Conservation (phyloP, 257 asterid genomes). For the Penstemon barbatus region DNA sequence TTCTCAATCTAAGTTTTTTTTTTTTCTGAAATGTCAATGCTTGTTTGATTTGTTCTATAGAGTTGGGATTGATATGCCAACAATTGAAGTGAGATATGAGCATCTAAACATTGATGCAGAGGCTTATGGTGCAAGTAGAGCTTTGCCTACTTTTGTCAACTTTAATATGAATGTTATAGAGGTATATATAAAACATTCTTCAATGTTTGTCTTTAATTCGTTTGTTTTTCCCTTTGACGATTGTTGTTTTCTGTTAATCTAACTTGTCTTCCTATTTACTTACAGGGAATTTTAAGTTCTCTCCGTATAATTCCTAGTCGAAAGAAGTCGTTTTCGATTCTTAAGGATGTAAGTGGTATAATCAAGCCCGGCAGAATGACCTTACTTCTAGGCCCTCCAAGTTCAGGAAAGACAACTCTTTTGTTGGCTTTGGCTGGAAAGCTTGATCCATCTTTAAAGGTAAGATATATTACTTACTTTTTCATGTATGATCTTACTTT, state of each 20-base stretch:
- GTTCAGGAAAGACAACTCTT: constrained; percentile 73
- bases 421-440: constrained; percentile 71
- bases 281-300: constrained; percentile 23
- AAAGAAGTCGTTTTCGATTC: constrained; percentile 51
- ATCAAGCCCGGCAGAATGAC: constrained; percentile 72
- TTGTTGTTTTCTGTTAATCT: constrained; percentile 6
- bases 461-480: neutral
- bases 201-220: neutral
- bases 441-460: constrained; percentile 56
- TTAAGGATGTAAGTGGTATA: constrained; percentile 58
- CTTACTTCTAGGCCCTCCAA: constrained; percentile 74
- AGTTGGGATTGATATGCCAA: constrained; percentile 68
- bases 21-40: neutral
- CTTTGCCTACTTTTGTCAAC: constrained; percentile 55
- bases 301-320: constrained; percentile 49
- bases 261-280: neutral
- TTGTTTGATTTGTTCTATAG: constrained; percentile 30
- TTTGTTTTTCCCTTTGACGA: neutral
- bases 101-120: constrained; percentile 59
- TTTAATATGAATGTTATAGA: constrained; percentile 48
- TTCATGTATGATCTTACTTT: neutral
- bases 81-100: constrained; percentile 71
- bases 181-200: constrained; percentile 36
- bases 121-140: constrained; percentile 53
- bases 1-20: neutral